A percentile compares a stretch with the other conserved stretches of the same genome.
Evolutionary conservation across 2,329 filamentous ascomycete species (phyloP).

Genomic region (Penicillium sp.): DNA sequence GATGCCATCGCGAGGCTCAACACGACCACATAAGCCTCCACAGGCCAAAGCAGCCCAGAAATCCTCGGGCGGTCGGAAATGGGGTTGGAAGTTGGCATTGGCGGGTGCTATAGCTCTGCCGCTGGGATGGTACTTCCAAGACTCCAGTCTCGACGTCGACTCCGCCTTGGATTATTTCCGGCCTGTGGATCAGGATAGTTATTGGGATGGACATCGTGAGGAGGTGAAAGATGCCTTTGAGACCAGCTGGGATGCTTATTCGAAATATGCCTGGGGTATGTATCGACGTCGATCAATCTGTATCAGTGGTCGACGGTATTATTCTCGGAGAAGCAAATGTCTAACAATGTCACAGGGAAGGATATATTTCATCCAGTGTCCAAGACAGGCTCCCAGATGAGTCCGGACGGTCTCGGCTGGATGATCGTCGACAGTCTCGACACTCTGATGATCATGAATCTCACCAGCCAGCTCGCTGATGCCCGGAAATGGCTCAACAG

Average conservation of each 20-base stretch:
- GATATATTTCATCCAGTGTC: slow-evolving; percentile 13
- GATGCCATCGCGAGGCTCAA: too few relatives aligned
- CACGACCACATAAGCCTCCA: too few relatives aligned
- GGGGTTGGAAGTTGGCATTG: background rate
- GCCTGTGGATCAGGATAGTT: slow-evolving; percentile 5
- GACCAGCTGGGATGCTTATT: slow-evolving; percentile 58
- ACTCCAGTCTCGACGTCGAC: slow-evolving; percentile 1
- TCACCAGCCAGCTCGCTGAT: slow-evolving; percentile 13
- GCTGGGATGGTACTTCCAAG: background rate
- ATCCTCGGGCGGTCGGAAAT: too few relatives aligned
- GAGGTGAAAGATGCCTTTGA: slow-evolving; percentile 49
- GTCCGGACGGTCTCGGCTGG: slow-evolving; percentile 17
- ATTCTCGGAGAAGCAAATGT: too few relatives aligned
- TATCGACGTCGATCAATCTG: too few relatives aligned
- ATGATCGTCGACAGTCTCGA: slow-evolving; percentile 21
- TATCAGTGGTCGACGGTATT: too few relatives aligned
- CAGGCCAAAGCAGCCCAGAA: too few relatives aligned
- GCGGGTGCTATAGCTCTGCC: background rate
- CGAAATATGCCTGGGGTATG: slow-evolving; percentile 58
- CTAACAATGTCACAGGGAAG: background rate
- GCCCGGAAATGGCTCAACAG: slow-evolving; percentile 13
- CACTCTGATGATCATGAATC: slow-evolving; percentile 21
- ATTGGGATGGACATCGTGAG: slow-evolving; percentile 59
- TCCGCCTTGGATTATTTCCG: slow-evolving; percentile 4
- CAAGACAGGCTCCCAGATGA: slow-evolving; percentile 18